Evolutionary conservation across 495 filamentous ascomycete genomes (phyloP).

Genomic region (Penicillium pulvis): DNA sequence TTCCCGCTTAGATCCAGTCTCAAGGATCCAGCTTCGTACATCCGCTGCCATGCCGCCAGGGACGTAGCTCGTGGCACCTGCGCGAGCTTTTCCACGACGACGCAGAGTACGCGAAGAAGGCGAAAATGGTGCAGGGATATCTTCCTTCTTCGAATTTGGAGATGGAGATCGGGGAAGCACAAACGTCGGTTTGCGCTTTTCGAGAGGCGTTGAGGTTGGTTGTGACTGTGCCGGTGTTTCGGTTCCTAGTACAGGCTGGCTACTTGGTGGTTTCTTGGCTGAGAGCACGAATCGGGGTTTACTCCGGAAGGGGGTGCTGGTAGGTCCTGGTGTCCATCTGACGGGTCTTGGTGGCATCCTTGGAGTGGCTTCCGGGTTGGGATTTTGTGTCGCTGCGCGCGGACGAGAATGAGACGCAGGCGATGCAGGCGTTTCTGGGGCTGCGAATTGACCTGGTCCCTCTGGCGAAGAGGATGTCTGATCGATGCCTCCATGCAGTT

Average conservation of each 20-base stretch:
- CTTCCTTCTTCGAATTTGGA: conserved; percentile 24
- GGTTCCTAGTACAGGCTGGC: conserved; percentile 16
- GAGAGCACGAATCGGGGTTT: conserved; percentile 35
- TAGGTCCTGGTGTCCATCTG: conserved; percentile 23
- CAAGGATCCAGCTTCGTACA: conserved; percentile 47
- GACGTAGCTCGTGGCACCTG: conserved; percentile 27
- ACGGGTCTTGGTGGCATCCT: conserved; percentile 7
- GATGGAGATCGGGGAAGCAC: conserved; percentile 45
- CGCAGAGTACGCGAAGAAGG: conserved; percentile 39
- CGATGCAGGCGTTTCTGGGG: conserved; percentile 9
- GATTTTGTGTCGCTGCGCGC: not conserved
- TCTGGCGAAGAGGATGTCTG: conserved; percentile 23
- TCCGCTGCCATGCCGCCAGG: conserved; percentile 48
- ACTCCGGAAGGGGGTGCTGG: conserved; percentile 27
- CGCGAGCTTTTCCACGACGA: conserved; percentile 33
- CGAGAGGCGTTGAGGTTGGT: conserved; percentile 16
- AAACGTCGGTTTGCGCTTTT: conserved; percentile 38
- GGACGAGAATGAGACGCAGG: not conserved
- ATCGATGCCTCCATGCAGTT: conserved; percentile 6
- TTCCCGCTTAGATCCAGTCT: conserved; percentile 41
- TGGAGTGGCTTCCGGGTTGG: not conserved
- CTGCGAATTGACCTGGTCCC: not conserved
- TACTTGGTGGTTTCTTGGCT: conserved; percentile 23
- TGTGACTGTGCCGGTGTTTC: conserved; percentile 21
- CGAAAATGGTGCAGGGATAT: conserved; percentile 44